Conservation (phyloP, 257 asterid genomes). For the Parsonsia alboflavescens region DNA sequence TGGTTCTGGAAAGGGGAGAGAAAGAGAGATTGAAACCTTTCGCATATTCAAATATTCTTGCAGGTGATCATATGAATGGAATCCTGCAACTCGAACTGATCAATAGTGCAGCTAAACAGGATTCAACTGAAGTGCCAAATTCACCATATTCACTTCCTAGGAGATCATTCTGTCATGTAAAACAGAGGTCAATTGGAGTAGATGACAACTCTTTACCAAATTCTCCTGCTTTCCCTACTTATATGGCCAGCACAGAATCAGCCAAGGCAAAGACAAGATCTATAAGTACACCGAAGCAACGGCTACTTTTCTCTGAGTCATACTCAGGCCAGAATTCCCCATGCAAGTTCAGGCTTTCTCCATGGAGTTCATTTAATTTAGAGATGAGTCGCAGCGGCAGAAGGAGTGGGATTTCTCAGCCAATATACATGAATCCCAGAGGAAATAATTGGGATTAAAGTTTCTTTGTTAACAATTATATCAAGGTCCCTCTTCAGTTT, state of each 20-base stretch:
- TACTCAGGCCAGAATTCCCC: constrained; percentile 61
- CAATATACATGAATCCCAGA: constrained; percentile 21
- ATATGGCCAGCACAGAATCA: constrained; percentile 82
- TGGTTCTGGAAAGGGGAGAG: constrained; percentile 24
- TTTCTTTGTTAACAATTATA: background rate
- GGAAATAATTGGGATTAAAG: constrained; percentile 22
- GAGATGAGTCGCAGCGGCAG: constrained; percentile 28
- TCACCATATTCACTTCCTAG: constrained; percentile 57
- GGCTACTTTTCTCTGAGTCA: constrained; percentile 48
- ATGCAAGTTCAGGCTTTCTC: constrained; percentile 40
- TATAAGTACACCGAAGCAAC: constrained; percentile 72
- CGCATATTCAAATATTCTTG: constrained; percentile 26
- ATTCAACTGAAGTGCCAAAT: constrained; percentile 34
- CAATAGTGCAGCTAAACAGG: constrained; percentile 27
- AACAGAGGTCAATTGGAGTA: constrained; percentile 49
- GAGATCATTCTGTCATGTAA: constrained; percentile 55
- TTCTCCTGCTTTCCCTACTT: constrained; percentile 63
- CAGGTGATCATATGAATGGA: constrained; percentile 25
- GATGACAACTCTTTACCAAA: constrained; percentile 52
- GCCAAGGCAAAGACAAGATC: constrained; percentile 81
- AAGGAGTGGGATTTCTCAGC: constrained; percentile 44
- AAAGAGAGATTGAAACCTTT: constrained; percentile 31
- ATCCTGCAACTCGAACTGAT: constrained; percentile 35
- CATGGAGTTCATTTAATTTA: constrained; percentile 47
- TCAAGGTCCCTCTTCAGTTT: background rate